Conservation (phyloP, 208 protist genomes). For the Phytomonas sp. region DNA sequence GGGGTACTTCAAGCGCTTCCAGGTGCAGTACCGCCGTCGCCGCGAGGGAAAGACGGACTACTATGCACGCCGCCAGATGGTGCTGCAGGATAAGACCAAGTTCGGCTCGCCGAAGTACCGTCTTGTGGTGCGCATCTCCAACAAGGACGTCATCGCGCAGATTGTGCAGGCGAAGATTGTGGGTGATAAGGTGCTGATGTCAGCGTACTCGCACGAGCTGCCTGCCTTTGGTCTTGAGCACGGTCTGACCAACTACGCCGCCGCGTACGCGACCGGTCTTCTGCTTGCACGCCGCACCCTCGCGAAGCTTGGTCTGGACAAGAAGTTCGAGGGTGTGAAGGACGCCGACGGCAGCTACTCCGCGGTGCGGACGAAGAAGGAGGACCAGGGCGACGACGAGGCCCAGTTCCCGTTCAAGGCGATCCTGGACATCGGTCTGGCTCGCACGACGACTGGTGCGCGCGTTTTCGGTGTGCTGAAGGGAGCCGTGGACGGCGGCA, state of each 20-base stretch:
- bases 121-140: slow-evolving; percentile 96
- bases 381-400: slow-evolving; percentile 84
- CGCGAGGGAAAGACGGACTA: slow-evolving; percentile 99
- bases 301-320: slow-evolving; percentile 90
- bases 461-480: slow-evolving; percentile 92
- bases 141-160: slow-evolving; percentile 97
- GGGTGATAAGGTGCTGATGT: slow-evolving; percentile 91
- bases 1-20: slow-evolving; percentile 98
- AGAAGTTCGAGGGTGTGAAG: slow-evolving; percentile 91
- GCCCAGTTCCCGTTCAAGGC: slow-evolving; percentile 93
- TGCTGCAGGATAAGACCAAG: slow-evolving; percentile 99
- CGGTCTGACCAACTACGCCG: slow-evolving; percentile 98
- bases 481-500: slow-evolving; percentile 97
- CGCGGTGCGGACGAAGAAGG: slow-evolving; percentile 60
- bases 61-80: slow-evolving; percentile 91
- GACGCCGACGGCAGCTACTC: slow-evolving; percentile 86
- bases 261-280: slow-evolving; percentile 96
- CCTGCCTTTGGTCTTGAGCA: slow-evolving; percentile 93
- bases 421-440: slow-evolving; percentile 97
- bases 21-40: slow-evolving; percentile 96
- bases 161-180: slow-evolving; percentile 94
- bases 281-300: slow-evolving; percentile 96
- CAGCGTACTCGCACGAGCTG: slow-evolving; percentile 98
- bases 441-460: slow-evolving; percentile 94
- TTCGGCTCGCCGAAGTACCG: slow-evolving; percentile 98